These are phyloP conservation scores for Fusarium sp. DNA, from an alignment of 2,329 filamentous ascomycete species.

Conservation along the genomic window DNA sequence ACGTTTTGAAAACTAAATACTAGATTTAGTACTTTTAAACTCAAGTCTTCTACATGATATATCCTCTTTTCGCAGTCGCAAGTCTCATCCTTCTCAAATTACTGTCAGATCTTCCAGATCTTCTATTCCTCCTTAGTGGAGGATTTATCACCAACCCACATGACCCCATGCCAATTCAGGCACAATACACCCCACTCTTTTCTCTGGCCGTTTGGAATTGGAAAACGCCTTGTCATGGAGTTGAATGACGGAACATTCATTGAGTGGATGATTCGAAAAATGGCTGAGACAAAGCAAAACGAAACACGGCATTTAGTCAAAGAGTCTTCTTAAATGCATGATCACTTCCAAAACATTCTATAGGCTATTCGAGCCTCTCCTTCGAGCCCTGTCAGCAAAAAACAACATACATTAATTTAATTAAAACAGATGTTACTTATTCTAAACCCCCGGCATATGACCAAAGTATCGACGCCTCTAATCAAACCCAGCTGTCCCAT, in stretches of 20 bases:
- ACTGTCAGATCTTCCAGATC: slow-evolving; percentile 3
- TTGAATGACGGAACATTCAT: not conserved
- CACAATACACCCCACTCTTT: slow-evolving; percentile 7
- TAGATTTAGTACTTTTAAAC: not conserved
- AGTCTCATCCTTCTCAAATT: not conserved
- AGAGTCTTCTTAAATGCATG: not conserved
- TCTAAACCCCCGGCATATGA: not conserved
- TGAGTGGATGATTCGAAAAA: not conserved
- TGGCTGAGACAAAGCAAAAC: slow-evolving; percentile 5
- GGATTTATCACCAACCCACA: slow-evolving; percentile 3
- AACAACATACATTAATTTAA: not conserved
- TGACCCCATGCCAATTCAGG: slow-evolving; percentile 8
- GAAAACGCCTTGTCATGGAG: slow-evolving; percentile 17
- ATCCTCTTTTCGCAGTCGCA: not conserved
- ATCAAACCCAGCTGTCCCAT: not conserved
- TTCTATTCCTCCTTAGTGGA: not conserved
- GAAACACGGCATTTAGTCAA: slow-evolving; percentile 2
- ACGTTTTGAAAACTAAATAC: not conserved
- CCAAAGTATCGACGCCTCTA: slow-evolving; percentile 5
- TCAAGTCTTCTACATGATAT: not conserved
- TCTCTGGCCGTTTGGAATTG: slow-evolving; percentile 2
- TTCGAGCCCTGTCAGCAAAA: not conserved
- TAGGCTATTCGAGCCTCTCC: not conserved
- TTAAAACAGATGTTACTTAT: not conserved
- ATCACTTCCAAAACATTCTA: not conserved